phyloP scores from a whole-genome alignment of 2,329 filamentous ascomycete genomes.

The Chlorencoelia australis region DNA sequence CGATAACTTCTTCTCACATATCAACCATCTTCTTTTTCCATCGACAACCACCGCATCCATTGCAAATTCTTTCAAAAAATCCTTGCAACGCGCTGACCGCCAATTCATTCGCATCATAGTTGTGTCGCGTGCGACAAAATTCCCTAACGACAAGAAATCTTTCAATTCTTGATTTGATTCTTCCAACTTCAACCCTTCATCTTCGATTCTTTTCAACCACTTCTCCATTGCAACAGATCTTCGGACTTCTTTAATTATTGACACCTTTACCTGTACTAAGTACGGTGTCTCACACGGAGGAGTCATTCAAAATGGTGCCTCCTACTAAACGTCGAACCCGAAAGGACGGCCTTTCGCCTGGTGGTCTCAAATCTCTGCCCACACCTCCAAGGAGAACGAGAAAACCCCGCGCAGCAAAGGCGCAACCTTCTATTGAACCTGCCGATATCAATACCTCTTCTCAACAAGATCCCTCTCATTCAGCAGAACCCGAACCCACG shows the following conservation, averaged over 20 bases:
- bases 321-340: slow-evolving; percentile 3
- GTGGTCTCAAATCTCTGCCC: slow-evolving; percentile 5
- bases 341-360: slow-evolving; percentile 2
- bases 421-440: not conserved
- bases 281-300: too few species aligned
- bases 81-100: not conserved
- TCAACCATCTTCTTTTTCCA: not conserved
- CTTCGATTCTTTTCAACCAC: not conserved
- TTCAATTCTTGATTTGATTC: not conserved
- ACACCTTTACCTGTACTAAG: too few species aligned
- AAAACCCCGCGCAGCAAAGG: slow-evolving; percentile 1
- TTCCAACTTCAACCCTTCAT: not conserved
- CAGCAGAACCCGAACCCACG: not conserved
- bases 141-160: not conserved
- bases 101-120: not conserved
- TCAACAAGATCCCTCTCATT: slow-evolving; percentile 1
- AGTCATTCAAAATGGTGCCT: too few species aligned
- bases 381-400: not conserved
- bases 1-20: not conserved
- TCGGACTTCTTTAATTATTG: not conserved
- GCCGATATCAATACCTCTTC: slow-evolving; percentile 1
- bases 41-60: too few species aligned
- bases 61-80: too few species aligned
- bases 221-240: not conserved
- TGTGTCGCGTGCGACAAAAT: not conserved